Evolutionary conservation across 129 eudicot species (phyloP).

Genomic region (Pseudognaphalium luteoalbum): DNA sequence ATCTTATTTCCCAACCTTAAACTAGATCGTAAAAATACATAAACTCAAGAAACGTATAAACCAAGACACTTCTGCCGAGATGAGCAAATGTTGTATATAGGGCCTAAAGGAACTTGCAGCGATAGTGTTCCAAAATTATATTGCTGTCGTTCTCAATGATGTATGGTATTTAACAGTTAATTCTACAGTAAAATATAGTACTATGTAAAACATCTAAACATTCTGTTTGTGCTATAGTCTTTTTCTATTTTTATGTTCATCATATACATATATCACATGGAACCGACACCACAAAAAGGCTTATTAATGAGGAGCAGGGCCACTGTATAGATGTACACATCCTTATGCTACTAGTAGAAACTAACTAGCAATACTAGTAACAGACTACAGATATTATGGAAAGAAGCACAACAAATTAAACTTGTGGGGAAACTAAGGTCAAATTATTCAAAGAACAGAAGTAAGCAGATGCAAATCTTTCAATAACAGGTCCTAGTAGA

Average conservation of each 20-base stretch:
- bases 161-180: not conserved
- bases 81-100: not conserved
- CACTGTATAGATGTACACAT: not conserved
- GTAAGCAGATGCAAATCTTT: not conserved
- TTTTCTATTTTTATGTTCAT: conserved; percentile 18
- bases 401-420: not conserved
- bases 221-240: not conserved
- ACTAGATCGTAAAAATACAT: not conserved
- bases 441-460: not conserved
- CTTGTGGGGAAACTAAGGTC: not conserved
- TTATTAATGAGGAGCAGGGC: not conserved
- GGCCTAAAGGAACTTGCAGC: not conserved
- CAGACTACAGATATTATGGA: not conserved
- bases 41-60: conserved; percentile 13
- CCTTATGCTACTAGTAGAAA: not conserved
- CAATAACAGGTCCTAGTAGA: not conserved
- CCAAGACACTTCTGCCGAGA: not conserved
- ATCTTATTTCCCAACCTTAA: not conserved
- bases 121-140: too few relatives aligned
- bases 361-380: not conserved
- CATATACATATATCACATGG: conserved; percentile 1
- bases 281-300: not conserved
- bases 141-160: too few relatives aligned
- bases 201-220: not conserved
- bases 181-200: not conserved